Evolutionary conservation across 1,284 basidiomycete species (phyloP).

Genomic region (Ganoderma multipileum): DNA sequence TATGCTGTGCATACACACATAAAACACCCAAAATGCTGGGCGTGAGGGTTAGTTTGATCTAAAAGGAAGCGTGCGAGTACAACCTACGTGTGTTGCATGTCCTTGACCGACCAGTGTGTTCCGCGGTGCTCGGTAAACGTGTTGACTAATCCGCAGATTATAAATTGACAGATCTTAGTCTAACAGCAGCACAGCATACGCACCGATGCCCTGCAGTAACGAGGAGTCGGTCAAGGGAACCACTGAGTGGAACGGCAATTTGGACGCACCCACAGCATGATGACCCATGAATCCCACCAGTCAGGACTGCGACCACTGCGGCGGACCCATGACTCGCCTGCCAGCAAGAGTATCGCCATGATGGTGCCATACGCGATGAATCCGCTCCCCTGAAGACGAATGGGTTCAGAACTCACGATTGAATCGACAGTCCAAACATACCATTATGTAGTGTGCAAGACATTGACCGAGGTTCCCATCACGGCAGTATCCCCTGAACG

Average conservation of each 20-base stretch:
- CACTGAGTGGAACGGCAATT: background rate
- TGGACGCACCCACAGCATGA: slow-evolving; percentile 81
- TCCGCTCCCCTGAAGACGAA: slow-evolving; percentile 62
- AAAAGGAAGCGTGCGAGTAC: background rate
- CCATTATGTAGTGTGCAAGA: slow-evolving; percentile 92
- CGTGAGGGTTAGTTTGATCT: background rate
- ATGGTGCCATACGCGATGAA: slow-evolving; percentile 90
- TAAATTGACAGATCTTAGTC: background rate
- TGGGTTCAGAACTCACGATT: background rate
- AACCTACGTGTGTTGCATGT: slow-evolving; percentile 91
- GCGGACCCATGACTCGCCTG: slow-evolving; percentile 85
- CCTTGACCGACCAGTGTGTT: slow-evolving; percentile 84
- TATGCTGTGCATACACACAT: slow-evolving; percentile 40
- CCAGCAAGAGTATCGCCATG: slow-evolving; percentile 83
- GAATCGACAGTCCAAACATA: slow-evolving; percentile 32
- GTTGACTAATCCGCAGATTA: slow-evolving; percentile 61
- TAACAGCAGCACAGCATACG: slow-evolving; percentile 28
- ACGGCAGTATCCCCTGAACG: slow-evolving; percentile 74
- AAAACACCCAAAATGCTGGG: slow-evolving; percentile 50
- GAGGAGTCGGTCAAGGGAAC: background rate
- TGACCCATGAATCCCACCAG: slow-evolving; percentile 91
- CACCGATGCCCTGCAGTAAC: slow-evolving; percentile 61
- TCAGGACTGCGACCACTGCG: slow-evolving; percentile 81
- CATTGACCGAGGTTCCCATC: slow-evolving; percentile 80
- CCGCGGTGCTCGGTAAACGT: slow-evolving; percentile 95